Percentiles rank a stretch among this genome's conserved stretches.
Conservation (phyloP, 169 alveolate species). For the Fabrea salina region DNA sequence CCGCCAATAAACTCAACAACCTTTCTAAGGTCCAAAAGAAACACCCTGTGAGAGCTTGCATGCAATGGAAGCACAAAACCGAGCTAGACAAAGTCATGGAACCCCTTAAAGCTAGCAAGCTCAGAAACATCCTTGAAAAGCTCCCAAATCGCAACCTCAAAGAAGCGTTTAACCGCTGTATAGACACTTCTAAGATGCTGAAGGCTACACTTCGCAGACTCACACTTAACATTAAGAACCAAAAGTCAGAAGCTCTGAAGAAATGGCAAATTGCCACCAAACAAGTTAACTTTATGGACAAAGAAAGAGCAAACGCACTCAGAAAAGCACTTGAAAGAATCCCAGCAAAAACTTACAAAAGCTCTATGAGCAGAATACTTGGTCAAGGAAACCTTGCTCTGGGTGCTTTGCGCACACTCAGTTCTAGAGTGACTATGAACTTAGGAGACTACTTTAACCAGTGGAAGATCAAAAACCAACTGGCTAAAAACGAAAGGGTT, state of each 20-base stretch:
- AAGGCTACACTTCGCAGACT: not conserved
- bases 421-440: too few species aligned
- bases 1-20: not conserved
- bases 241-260: not conserved
- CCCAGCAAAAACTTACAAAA: not conserved
- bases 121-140: not conserved
- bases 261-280: not conserved
- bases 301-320: conserved; percentile 2
- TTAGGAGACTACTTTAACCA: too few species aligned
- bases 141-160: not conserved
- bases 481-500: not conserved
- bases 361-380: not conserved
- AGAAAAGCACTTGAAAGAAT: not conserved
- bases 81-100: not conserved
- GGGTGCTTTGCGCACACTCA: conserved; percentile 23
- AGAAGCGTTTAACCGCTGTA: not conserved
- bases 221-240: not conserved
- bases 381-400: conserved; percentile 9
- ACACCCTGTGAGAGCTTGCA: not conserved
- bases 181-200: too few species aligned
- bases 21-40: not conserved
- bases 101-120: not conserved
- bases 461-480: not conserved
- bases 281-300: not conserved
- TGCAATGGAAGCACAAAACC: not conserved